Evolutionary conservation across 345 rosid genomes (phyloP).

Genomic region (Euphorbia tirucalli): DNA sequence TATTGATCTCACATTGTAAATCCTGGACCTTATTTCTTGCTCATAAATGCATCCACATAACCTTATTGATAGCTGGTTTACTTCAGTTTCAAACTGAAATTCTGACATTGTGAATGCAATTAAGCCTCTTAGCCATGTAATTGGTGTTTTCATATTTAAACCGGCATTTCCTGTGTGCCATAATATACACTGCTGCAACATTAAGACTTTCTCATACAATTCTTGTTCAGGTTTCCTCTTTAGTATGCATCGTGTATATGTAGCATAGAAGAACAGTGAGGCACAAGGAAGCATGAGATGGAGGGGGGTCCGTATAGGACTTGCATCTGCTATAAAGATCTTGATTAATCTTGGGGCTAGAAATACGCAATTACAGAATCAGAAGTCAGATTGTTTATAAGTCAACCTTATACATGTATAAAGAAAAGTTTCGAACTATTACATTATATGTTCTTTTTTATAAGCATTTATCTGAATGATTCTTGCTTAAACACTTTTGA

Average conservation of each 20-base stretch:
- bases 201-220: background rate
- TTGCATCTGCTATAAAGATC: background rate
- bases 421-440: background rate
- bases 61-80: no score
- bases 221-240: constrained; percentile 15
- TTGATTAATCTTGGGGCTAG: background rate
- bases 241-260: background rate
- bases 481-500: background rate
- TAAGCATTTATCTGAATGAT: background rate
- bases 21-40: no score
- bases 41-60: no score
- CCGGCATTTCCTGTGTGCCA: no score
- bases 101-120: no score
- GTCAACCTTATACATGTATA: constrained; percentile 1
- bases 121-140: background rate
- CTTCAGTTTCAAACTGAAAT: no score
- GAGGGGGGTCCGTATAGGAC: background rate
- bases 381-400: background rate
- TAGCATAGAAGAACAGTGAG: background rate
- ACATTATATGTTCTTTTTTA: background rate
- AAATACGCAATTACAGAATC: background rate
- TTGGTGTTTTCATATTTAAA: background rate
- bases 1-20: background rate
- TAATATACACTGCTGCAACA: background rate
- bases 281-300: background rate